These are phyloP conservation scores for Pichia californica DNA, from an alignment of 805 yeast species.

Conservation along the genomic window DNA sequence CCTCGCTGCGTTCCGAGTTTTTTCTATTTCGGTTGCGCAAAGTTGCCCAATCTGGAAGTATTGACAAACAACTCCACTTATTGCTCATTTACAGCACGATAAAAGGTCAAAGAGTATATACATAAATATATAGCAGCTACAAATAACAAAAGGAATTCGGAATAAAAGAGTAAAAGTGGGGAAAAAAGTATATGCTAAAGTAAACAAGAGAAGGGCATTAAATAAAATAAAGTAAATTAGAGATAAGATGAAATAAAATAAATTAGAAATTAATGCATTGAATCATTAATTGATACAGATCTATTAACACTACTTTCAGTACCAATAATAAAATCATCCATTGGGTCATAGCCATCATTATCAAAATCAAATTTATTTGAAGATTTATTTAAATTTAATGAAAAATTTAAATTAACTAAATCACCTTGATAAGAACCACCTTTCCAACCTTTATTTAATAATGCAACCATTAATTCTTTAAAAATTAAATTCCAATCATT, in stretches of 20 bases:
- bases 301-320: slow-evolving; percentile 3
- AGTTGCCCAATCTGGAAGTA: too few relatives aligned
- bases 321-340: slow-evolving; percentile 25
- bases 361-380: slow-evolving; percentile 14
- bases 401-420: slow-evolving; percentile 26
- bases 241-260: neutral
- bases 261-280: neutral
- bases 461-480: slow-evolving; percentile 30
- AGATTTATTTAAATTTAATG: slow-evolving; percentile 21
- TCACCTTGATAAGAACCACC: slow-evolving; percentile 31
- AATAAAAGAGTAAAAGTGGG: too few relatives aligned
- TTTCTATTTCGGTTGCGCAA: too few relatives aligned
- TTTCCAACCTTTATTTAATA: slow-evolving; percentile 30
- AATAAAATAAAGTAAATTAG: too few relatives aligned
- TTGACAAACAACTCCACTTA: too few relatives aligned
- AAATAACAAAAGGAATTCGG: too few relatives aligned
- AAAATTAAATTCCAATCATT: slow-evolving; percentile 32
- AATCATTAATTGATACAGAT: slow-evolving; percentile 1
- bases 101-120: too few relatives aligned
- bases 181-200: too few relatives aligned
- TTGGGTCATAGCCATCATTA: slow-evolving; percentile 25
- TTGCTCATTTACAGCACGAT: too few relatives aligned
- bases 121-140: too few relatives aligned
- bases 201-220: too few relatives aligned
- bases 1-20: too few relatives aligned